These are phyloP conservation scores for Wickerhamiella allomyrinae DNA, from an alignment of 805 yeast genomes.

Conservation along the genomic window DNA sequence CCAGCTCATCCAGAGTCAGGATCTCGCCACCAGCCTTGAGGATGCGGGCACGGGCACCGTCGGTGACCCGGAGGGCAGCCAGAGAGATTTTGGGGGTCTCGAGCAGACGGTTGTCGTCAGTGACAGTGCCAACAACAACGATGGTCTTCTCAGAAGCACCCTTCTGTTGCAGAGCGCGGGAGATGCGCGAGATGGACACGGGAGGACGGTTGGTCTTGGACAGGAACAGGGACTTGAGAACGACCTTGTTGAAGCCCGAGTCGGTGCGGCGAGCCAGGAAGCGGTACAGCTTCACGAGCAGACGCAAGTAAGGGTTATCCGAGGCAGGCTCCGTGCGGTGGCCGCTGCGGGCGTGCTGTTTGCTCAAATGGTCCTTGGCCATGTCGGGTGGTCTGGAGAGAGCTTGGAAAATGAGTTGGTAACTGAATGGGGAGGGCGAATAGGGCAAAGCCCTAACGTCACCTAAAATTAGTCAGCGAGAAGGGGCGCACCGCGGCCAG, in stretches of 20 bases:
- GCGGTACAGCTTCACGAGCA: slow-evolving; percentile 95
- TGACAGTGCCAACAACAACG: slow-evolving; percentile 98
- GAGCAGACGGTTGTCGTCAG: slow-evolving; percentile 90
- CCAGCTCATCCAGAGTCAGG: slow-evolving; percentile 97
- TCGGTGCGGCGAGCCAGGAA: slow-evolving; percentile 99
- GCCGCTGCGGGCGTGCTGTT: slow-evolving; percentile 90
- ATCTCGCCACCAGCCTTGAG: slow-evolving; percentile 99
- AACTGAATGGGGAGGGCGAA: not conserved
- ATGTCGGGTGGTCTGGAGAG: slow-evolving; percentile 27
- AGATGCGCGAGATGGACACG: slow-evolving; percentile 85
- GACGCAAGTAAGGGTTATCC: slow-evolving; percentile 95
- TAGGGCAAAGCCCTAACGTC: slow-evolving; percentile 4
- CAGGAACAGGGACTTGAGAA: slow-evolving; percentile 87
- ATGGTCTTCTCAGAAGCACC: slow-evolving; percentile 84
- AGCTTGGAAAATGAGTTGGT: slow-evolving; percentile 1
- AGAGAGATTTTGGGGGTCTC: slow-evolving; percentile 94
- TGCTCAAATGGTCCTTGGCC: slow-evolving; percentile 96
- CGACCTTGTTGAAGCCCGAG: slow-evolving; percentile 90
- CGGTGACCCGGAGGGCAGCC: slow-evolving; percentile 99
- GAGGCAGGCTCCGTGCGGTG: slow-evolving; percentile 99
- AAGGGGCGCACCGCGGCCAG: too few species aligned
- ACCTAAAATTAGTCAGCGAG: too few species aligned
- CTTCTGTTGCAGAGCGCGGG: slow-evolving; percentile 65
- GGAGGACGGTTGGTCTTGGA: slow-evolving; percentile 99
- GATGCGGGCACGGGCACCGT: slow-evolving; percentile 96